Conservation (phyloP, 768 basidiomycete species). For the Boletus patriciae region DNA sequence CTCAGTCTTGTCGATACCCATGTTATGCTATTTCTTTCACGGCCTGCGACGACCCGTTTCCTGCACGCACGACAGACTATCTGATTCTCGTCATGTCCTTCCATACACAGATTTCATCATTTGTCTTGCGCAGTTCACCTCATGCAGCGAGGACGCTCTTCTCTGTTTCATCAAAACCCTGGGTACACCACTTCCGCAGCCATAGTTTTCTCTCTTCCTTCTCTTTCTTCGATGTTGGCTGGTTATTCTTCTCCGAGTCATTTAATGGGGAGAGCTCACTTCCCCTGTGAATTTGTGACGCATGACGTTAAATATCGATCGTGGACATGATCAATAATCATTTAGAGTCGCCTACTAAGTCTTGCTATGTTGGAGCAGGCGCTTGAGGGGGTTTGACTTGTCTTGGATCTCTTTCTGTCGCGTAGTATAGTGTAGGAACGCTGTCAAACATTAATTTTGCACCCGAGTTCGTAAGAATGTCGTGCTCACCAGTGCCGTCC, state of each 20-base stretch:
- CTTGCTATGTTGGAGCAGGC: not conserved
- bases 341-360: constrained; percentile 4
- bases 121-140: constrained; percentile 30
- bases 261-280: constrained; percentile 26
- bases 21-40: constrained; percentile 36
- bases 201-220: constrained; percentile 16
- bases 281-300: constrained; percentile 25
- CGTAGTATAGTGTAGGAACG: not conserved
- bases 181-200: constrained; percentile 16
- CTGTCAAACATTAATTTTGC: not conserved
- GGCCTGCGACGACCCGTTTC: constrained; percentile 34
- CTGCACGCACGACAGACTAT: constrained; percentile 39
- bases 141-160: constrained; percentile 19
- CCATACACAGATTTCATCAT: constrained; percentile 10
- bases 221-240: constrained; percentile 16
- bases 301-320: constrained; percentile 13
- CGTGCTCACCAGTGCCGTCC: constrained; percentile 7
- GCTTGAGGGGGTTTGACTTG: too few relatives aligned
- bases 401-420: too few relatives aligned
- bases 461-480: constrained; percentile 17
- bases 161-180: constrained; percentile 9
- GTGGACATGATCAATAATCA: constrained; percentile 18
- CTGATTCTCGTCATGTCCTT: constrained; percentile 32
- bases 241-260: constrained; percentile 14
- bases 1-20: constrained; percentile 33